Conservation (phyloP, 345 rosid species). For the Carallia pectinifolia region DNA sequence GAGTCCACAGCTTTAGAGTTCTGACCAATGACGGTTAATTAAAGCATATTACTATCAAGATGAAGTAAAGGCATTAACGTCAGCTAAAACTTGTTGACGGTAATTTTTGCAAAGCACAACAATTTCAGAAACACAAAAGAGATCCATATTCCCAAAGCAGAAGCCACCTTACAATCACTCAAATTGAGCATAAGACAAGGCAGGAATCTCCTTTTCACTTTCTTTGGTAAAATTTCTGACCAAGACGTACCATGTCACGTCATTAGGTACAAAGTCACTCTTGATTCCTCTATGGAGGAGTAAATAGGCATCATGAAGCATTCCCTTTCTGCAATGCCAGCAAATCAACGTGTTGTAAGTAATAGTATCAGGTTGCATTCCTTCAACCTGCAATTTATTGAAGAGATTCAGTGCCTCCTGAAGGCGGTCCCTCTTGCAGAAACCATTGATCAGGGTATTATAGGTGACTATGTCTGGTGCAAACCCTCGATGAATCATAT, state of each 20-base stretch:
- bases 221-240: constrained; percentile 36
- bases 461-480: constrained; percentile 77
- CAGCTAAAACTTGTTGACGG: no score
- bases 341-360: constrained; percentile 79
- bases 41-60: no score
- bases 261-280: constrained; percentile 59
- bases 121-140: background rate
- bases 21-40: no score
- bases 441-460: constrained; percentile 77
- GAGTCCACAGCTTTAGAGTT: no score
- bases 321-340: constrained; percentile 64
- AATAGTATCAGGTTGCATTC: constrained; percentile 66
- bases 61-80: no score
- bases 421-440: constrained; percentile 57
- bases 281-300: constrained; percentile 51
- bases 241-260: constrained; percentile 66
- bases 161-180: background rate
- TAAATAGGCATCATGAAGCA: constrained; percentile 56
- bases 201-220: constrained; percentile 2
- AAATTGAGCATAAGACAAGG: background rate
- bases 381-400: constrained; percentile 59
- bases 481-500: constrained; percentile 69
- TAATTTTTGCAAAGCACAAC: no score
- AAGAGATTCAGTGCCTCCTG: constrained; percentile 64
- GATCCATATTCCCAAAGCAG: background rate